A percentile compares a stretch with the other conserved stretches of the same genome.
Conservation (phyloP, 768 basidiomycete species). For the Tulasnella sp. region DNA sequence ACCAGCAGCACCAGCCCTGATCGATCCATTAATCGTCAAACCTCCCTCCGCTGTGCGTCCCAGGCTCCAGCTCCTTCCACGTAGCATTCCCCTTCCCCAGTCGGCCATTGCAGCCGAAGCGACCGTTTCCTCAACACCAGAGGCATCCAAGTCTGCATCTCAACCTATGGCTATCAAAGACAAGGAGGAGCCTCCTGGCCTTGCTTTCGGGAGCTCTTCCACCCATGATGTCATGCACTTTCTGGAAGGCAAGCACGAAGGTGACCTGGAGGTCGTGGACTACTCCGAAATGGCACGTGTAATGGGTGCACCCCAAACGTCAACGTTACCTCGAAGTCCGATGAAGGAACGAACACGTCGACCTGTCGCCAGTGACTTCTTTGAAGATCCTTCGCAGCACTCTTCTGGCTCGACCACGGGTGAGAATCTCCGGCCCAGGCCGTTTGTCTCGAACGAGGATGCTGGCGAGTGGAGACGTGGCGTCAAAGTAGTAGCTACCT, state of each 20-base stretch:
- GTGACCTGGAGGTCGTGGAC: background rate
- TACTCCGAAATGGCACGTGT: background rate
- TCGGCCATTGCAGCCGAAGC: no score
- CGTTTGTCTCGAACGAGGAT: no score
- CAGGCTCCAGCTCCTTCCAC: background rate
- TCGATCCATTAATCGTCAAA: background rate
- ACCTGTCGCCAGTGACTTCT: background rate
- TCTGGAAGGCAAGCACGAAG: background rate
- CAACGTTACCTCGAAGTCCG: background rate
- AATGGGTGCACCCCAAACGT: background rate
- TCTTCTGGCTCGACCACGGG: no score
- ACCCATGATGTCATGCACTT: background rate
- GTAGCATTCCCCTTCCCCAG: background rate
- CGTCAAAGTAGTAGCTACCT: no score
- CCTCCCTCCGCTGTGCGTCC: background rate
- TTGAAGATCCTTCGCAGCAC: no score
- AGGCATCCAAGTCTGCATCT: background rate
- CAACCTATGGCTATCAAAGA: background rate
- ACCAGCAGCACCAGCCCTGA: background rate
- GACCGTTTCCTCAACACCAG: no score
- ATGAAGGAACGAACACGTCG: background rate
- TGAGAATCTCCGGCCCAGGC: no score
- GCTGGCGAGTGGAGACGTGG: no score
- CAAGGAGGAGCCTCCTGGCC: background rate
- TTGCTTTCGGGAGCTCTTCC: background rate